These are phyloP conservation scores for Naganishia randhawae DNA, from an alignment of 768 basidiomycete genomes.

Conservation along the genomic window DNA sequence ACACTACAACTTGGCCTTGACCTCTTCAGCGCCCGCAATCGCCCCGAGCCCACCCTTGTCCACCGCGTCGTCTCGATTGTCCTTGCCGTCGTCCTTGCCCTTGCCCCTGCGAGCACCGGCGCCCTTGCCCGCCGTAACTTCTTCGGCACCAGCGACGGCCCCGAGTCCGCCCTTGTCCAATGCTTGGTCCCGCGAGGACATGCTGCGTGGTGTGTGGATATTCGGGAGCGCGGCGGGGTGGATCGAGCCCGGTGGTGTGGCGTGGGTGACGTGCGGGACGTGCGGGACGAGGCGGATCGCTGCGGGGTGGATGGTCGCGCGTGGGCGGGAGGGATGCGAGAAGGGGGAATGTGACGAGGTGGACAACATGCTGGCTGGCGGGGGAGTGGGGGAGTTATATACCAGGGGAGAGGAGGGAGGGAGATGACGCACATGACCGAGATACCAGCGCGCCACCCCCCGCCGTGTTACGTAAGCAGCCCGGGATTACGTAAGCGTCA, in stretches of 20 bases:
- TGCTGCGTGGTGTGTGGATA: neutral
- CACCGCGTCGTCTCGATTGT: neutral
- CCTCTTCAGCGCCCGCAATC: slow-evolving; percentile 7
- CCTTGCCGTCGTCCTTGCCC: neutral
- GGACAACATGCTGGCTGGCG: neutral
- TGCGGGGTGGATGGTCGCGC: slow-evolving; percentile 9
- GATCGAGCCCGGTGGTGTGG: neutral
- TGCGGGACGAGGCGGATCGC: neutral
- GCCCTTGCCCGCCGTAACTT: neutral
- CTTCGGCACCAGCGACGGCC: neutral
- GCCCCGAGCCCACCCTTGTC: slow-evolving; percentile 16
- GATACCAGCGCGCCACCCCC: no score
- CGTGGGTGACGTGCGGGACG: neutral
- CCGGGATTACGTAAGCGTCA: no score
- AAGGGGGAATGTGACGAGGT: slow-evolving; percentile 11
- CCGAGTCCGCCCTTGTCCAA: neutral
- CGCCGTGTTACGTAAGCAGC: no score
- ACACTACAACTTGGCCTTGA: slow-evolving; percentile 10
- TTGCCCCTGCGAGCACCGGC: neutral
- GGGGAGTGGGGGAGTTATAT: neutral
- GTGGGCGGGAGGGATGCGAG: slow-evolving; percentile 2
- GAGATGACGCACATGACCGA: neutral
- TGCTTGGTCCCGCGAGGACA: neutral
- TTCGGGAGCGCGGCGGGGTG: neutral
- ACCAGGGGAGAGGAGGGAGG: neutral